Base-by-base conservation (phyloP, 768 basidiomycete genomes). In the Candolleomyces eurysporus region DNA sequence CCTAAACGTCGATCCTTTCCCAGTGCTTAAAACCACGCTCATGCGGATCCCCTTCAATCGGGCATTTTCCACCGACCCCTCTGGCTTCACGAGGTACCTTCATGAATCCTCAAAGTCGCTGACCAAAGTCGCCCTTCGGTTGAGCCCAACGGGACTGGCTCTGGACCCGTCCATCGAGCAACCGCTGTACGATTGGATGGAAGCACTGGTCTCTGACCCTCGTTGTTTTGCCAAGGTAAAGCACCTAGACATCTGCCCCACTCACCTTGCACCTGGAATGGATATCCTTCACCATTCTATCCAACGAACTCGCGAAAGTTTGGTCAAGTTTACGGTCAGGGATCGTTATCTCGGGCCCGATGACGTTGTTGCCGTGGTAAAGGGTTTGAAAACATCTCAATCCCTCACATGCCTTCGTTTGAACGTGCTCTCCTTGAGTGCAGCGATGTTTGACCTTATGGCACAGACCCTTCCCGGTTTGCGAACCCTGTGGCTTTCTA, bases 191-290 rank as follows among this genome's bases (percentile, higher is more conserved):
- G 58, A 72, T 17, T 81, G 79, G 75, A 68, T 82, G 21, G n/a
- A 50, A 0, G 51, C 62, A 1, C 71, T 69, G 32, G 61, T 72
- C 16, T 64, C 69, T n/a, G 71, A 76, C 55, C 53, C 60, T 10
- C 50, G 57, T 6, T 65, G 69, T 26, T 73, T 82, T 46, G 61
- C 71, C 2, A 65, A 70, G 36, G 65, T 79, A 17, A 67, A 68
- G n/a, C 57, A 61, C 8, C 64, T 83, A 30, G 74, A 79, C 21
- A 68, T 83, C 36, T 82, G 79, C 63, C 81, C 80, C 1, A 78
- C 80, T 4, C 69, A 67, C 45, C 68, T 68, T 39, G 56, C 58
- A 13, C 63, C 50, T 43, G 79, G 79, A 0, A 73, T 79, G 32
- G 66, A 76, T 21, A 67, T 74, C 4, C 67, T 80, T 11, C 54